phyloP scores from a whole-genome alignment of 106 monocot species.

The Ottelia alismoides region DNA sequence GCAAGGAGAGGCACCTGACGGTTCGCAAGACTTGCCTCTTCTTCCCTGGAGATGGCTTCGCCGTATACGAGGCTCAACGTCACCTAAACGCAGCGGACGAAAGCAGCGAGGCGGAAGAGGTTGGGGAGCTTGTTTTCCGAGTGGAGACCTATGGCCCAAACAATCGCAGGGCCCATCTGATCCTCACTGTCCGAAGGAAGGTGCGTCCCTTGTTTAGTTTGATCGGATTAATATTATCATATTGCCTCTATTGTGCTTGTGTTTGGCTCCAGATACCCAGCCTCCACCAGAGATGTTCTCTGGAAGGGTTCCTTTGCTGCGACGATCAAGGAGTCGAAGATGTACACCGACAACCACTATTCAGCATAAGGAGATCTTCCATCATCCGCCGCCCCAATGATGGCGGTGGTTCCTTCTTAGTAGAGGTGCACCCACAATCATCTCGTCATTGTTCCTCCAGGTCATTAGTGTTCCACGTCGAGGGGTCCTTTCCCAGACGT shows the following conservation, averaged over 20 bases:
- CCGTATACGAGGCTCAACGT: slow-evolving; percentile 59
- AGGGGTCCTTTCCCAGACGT: slow-evolving; percentile 69
- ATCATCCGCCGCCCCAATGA: slow-evolving; percentile 34
- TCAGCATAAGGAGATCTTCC: slow-evolving; percentile 58
- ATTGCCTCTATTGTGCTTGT: neutral
- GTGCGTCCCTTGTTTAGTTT: neutral
- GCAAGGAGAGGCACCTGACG: slow-evolving; percentile 53
- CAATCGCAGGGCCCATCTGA: slow-evolving; percentile 69
- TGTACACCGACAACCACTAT: slow-evolving; percentile 29
- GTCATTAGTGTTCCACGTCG: slow-evolving; percentile 58
- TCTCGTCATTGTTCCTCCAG: neutral
- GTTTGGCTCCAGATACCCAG: slow-evolving; percentile 33
- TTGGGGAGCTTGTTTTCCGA: slow-evolving; percentile 70
- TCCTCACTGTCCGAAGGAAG: slow-evolving; percentile 64
- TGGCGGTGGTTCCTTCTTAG: slow-evolving; percentile 9
- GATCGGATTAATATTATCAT: neutral
- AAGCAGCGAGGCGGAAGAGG: neutral
- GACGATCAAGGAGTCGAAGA: neutral
- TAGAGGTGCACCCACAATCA: slow-evolving; percentile 29
- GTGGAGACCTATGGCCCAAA: slow-evolving; percentile 67
- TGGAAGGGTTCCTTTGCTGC: slow-evolving; percentile 72
- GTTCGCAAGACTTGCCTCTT: slow-evolving; percentile 85
- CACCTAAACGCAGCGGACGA: neutral
- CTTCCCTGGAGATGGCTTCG: slow-evolving; percentile 78
- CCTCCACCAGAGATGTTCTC: slow-evolving; percentile 88